These are phyloP conservation scores for Talaromyces piceae DNA, from an alignment of 2,329 filamentous ascomycete species.

Conservation along the genomic window DNA sequence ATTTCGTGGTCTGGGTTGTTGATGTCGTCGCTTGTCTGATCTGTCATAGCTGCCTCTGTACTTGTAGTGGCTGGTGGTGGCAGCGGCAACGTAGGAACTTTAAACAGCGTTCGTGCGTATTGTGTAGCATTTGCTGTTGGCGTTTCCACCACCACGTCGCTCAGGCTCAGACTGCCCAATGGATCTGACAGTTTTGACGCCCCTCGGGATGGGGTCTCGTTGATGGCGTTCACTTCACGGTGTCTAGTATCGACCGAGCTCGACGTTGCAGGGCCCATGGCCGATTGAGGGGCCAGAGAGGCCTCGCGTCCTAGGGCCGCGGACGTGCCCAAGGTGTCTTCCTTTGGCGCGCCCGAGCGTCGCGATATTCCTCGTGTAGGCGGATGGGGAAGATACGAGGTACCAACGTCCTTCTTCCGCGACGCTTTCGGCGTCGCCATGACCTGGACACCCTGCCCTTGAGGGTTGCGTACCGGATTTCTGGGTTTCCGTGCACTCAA, in stretches of 20 bases:
- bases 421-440: slow-evolving; percentile 40
- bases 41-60: background rate
- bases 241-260: background rate
- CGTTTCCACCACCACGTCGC: slow-evolving; percentile 10
- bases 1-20: background rate
- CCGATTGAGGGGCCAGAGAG: slow-evolving; percentile 26
- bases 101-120: slow-evolving; percentile 12
- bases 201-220: slow-evolving; percentile 36
- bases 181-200: slow-evolving; percentile 18
- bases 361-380: slow-evolving; percentile 20
- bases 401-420: slow-evolving; percentile 26
- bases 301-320: slow-evolving; percentile 23
- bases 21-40: background rate
- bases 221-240: slow-evolving; percentile 18
- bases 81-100: slow-evolving; percentile 11
- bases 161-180: slow-evolving; percentile 5
- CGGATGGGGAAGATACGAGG: slow-evolving; percentile 17
- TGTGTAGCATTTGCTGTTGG: slow-evolving; percentile 8
- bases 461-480: slow-evolving; percentile 35
- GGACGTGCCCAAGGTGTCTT: slow-evolving; percentile 3
- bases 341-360: slow-evolving; percentile 23
- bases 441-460: slow-evolving; percentile 40
- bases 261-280: slow-evolving; percentile 18
- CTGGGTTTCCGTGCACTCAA: slow-evolving; percentile 30
- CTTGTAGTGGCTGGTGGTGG: slow-evolving; percentile 1